Percentiles rank a stretch among this genome's conserved stretches.
Conservation (phyloP, 768 basidiomycete species). For the Tephrocybe sp. region DNA sequence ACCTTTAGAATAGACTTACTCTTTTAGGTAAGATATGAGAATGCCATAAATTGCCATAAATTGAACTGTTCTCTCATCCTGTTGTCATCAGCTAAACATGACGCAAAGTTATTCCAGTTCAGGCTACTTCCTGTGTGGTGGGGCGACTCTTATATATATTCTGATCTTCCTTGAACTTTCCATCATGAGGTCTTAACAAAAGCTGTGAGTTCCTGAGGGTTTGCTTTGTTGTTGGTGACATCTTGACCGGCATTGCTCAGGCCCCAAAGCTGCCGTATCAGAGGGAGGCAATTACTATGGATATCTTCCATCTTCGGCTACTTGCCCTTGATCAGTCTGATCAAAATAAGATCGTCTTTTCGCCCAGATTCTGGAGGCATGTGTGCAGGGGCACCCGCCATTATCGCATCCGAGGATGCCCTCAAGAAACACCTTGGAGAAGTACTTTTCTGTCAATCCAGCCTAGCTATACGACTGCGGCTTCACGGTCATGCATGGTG, state of each 20-base stretch:
- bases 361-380: conserved; percentile 10
- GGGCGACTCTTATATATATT: too few species aligned
- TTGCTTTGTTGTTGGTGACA: not conserved
- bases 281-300: too few species aligned
- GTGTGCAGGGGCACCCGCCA: conserved; percentile 15
- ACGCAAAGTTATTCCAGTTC: too few species aligned
- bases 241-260: not conserved
- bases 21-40: too few species aligned
- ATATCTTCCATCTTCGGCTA: conserved; percentile 8
- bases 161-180: not conserved
- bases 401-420: conserved; percentile 22
- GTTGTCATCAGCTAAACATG: too few species aligned
- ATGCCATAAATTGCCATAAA: too few species aligned
- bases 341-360: conserved; percentile 13
- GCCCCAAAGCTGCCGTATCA: not conserved
- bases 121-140: too few species aligned
- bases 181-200: not conserved
- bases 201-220: not conserved
- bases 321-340: conserved; percentile 13
- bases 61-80: too few species aligned
- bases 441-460: conserved; percentile 16
- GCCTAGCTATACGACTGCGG: too few species aligned
- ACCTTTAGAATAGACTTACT: too few species aligned
- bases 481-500: too few species aligned
- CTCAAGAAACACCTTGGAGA: conserved; percentile 13